A percentile compares a stretch with the other conserved stretches of the same genome.
Conservation (phyloP, 2,329 filamentous ascomycete genomes). For the Lizonia empirigonia region DNA sequence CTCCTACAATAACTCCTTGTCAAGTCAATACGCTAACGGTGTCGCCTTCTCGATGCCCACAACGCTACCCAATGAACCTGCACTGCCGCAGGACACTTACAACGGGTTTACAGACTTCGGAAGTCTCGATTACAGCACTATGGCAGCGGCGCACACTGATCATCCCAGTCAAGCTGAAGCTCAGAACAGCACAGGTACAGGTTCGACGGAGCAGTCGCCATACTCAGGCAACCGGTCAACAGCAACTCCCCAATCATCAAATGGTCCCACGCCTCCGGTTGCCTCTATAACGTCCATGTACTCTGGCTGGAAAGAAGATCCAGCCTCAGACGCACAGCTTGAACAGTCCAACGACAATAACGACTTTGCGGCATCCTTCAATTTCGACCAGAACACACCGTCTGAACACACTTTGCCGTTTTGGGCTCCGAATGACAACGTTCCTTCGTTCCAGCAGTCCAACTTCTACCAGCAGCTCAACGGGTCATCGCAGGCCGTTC, state of each 20-base stretch:
- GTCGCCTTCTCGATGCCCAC: constrained; percentile 34
- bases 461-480: constrained; percentile 47
- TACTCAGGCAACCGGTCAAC: constrained; percentile 43
- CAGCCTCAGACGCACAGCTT: constrained; percentile 24
- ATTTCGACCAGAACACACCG: constrained; percentile 36
- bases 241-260: constrained; percentile 40
- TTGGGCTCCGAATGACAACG: constrained; percentile 32
- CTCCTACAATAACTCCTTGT: constrained; percentile 30
- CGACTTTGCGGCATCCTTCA: constrained; percentile 39
- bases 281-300: constrained; percentile 46
- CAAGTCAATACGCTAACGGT: constrained; percentile 30
- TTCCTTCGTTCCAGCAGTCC: constrained; percentile 31
- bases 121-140: constrained; percentile 32
- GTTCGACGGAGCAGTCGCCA: constrained; percentile 44
- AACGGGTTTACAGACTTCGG: constrained; percentile 36
- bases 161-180: constrained; percentile 32
- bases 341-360: constrained; percentile 37
- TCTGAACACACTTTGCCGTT: constrained; percentile 42
- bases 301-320: constrained; percentile 46
- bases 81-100: constrained; percentile 31
- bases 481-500: constrained; percentile 43
- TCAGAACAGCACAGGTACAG: constrained; percentile 38
- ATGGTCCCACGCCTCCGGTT: constrained; percentile 41
- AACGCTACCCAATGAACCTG: constrained; percentile 29
- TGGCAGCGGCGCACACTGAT: constrained; percentile 31